Evolutionary conservation across 1,139 yeast genomes (phyloP).

Genomic region (Pichia sp.): DNA sequence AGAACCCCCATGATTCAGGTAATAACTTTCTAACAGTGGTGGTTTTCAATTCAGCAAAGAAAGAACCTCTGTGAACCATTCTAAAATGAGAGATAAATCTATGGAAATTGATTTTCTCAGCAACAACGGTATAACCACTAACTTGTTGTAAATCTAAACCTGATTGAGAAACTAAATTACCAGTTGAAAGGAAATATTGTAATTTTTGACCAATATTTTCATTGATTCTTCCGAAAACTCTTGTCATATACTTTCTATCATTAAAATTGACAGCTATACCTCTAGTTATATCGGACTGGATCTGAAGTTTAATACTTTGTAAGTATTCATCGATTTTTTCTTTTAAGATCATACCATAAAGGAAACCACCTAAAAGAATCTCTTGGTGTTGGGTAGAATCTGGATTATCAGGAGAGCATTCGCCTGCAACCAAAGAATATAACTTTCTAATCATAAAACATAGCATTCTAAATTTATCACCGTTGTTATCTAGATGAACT

Average conservation of each 20-base stretch:
- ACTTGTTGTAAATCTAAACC: constrained; percentile 98
- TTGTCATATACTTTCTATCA: constrained; percentile 73
- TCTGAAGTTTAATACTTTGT: constrained; percentile 61
- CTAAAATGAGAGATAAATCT: constrained; percentile 95
- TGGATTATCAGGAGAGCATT: constrained; percentile 95
- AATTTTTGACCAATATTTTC: constrained; percentile 93
- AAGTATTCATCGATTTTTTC: constrained; percentile 94
- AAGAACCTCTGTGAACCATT: constrained; percentile 99
- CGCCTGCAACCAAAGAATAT: constrained; percentile 92
- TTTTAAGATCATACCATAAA: constrained; percentile 93
- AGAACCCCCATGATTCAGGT: constrained; percentile 98
- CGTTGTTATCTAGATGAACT: constrained; percentile 69
- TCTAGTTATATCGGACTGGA: constrained; percentile 74
- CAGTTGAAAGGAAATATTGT: constrained; percentile 92
- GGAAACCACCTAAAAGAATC: constrained; percentile 88
- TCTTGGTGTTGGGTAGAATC: constrained; percentile 99
- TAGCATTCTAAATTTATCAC: constrained; percentile 78
- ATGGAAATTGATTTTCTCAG: constrained; percentile 95
- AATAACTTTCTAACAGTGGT: constrained; percentile 93
- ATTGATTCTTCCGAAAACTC: constrained; percentile 73
- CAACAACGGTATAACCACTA: constrained; percentile 96
- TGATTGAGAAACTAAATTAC: constrained; percentile 92
- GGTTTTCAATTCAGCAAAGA: constrained; percentile 95
- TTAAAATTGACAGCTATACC: constrained; percentile 77
- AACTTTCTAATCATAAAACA: constrained; percentile 93